phyloP scores from a whole-genome alignment of 208 protist genomes.

The Leishmania guyanensis region DNA sequence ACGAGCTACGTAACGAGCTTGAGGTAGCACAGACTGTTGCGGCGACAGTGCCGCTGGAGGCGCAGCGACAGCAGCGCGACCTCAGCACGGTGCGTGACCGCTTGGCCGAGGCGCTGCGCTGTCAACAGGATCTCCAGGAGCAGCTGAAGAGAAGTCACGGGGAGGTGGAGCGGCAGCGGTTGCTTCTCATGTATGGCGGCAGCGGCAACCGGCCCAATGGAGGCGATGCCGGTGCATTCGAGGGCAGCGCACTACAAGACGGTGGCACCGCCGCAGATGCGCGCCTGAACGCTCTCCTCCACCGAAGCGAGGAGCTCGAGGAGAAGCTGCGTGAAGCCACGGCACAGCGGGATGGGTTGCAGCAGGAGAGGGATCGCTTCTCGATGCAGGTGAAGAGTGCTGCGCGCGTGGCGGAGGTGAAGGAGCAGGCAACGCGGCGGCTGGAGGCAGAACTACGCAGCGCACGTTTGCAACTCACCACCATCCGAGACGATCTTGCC shows the following conservation, averaged over 20 bases:
- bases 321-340: constrained; percentile 28
- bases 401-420: constrained; percentile 39
- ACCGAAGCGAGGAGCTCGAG: constrained; percentile 39
- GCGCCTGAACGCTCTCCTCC: constrained; percentile 49
- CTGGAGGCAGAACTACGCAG: constrained; percentile 51
- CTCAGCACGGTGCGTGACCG: constrained; percentile 47
- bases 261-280: constrained; percentile 27
- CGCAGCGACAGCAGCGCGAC: constrained; percentile 43
- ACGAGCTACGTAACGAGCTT: constrained; percentile 38
- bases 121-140: constrained; percentile 34
- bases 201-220: constrained; percentile 5
- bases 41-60: constrained; percentile 49
- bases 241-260: constrained; percentile 1
- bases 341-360: constrained; percentile 36
- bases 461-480: constrained; percentile 40
- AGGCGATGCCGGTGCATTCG: constrained; percentile 2
- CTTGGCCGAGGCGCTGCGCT: constrained; percentile 40
- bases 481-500: constrained; percentile 50
- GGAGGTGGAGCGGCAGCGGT: constrained; percentile 33
- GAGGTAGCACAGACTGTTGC: constrained; percentile 54
- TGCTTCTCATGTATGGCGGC: constrained; percentile 19
- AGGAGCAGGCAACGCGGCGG: constrained; percentile 50
- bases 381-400: constrained; percentile 45
- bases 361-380: constrained; percentile 51
- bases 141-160: constrained; percentile 36